Conservation (phyloP, 2,329 filamentous ascomycete species). For the Didymellaceae sp. region DNA sequence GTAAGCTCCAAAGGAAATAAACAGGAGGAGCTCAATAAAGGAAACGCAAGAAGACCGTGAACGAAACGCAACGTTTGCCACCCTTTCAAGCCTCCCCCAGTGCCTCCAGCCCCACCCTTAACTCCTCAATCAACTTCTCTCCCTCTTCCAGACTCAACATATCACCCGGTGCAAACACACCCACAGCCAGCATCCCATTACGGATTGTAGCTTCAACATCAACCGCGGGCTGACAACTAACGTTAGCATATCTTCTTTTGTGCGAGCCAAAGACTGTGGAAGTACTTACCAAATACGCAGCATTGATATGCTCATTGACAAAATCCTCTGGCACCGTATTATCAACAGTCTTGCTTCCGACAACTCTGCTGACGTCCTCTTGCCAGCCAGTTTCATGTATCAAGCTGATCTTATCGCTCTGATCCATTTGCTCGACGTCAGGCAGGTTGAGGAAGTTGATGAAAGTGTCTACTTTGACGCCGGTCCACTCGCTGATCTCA, state of each 20-base stretch:
- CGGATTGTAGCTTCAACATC: constrained; percentile 63
- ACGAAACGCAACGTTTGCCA: too few species aligned
- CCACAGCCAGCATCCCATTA: constrained; percentile 58
- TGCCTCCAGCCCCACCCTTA: neutral
- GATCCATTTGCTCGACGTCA: constrained; percentile 32
- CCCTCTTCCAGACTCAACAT: constrained; percentile 51
- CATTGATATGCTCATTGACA: constrained; percentile 29
- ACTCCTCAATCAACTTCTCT: constrained; percentile 19
- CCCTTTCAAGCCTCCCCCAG: neutral
- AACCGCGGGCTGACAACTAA: constrained; percentile 54
- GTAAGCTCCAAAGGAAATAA: too few species aligned
- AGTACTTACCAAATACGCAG: constrained; percentile 49
- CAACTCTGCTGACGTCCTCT: constrained; percentile 27
- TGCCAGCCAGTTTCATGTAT: constrained; percentile 24
- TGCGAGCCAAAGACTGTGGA: too few species aligned
- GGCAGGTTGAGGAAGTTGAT: constrained; percentile 79
- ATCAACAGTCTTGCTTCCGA: constrained; percentile 2
- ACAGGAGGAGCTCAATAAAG: too few species aligned
- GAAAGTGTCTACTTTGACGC: constrained; percentile 71
- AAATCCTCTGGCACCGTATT: constrained; percentile 30
- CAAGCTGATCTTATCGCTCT: constrained; percentile 11
- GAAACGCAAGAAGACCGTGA: too few species aligned
- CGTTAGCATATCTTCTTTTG: constrained; percentile 18
- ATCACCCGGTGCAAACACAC: constrained; percentile 57
- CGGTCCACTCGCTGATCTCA: constrained; percentile 79